Conservation (phyloP, 192 early-diverging fungal genomes). For the Coemansia sp. region DNA sequence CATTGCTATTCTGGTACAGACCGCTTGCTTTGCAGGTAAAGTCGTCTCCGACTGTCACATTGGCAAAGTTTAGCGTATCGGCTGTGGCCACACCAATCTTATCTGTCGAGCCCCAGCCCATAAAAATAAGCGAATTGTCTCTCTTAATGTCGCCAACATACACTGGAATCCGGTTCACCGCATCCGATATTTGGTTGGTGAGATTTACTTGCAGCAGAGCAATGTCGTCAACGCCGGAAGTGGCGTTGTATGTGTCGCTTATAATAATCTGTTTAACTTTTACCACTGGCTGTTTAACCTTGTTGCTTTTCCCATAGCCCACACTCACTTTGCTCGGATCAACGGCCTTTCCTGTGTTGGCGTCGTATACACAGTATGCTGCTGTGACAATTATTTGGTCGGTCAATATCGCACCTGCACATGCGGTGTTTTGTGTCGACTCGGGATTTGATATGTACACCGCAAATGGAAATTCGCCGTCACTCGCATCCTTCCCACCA, state of each 20-base stretch:
- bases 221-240: slow-evolving; percentile 38
- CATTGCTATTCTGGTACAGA: slow-evolving; percentile 40
- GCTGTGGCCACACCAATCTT: slow-evolving; percentile 29
- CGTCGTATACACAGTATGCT: slow-evolving; percentile 38
- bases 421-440: slow-evolving; percentile 35
- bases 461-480: slow-evolving; percentile 36
- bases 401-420: slow-evolving; percentile 47
- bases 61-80: slow-evolving; percentile 32
- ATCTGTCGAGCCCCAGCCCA: slow-evolving; percentile 44
- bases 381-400: slow-evolving; percentile 45
- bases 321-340: slow-evolving; percentile 26
- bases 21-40: slow-evolving; percentile 22
- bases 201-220: slow-evolving; percentile 42
- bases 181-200: slow-evolving; percentile 13
- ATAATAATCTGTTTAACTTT: slow-evolving; percentile 30
- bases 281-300: slow-evolving; percentile 26
- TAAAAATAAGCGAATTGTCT: slow-evolving; percentile 31
- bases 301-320: slow-evolving; percentile 37
- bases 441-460: slow-evolving; percentile 36
- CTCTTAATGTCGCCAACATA: slow-evolving; percentile 30
- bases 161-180: slow-evolving; percentile 35
- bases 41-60: slow-evolving; percentile 40
- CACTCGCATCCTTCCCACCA: slow-evolving; percentile 26
- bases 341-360: slow-evolving; percentile 16
- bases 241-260: slow-evolving; percentile 21